phyloP scores from a whole-genome alignment of 441 rosid species.

The Adansonia madagascariensis region DNA sequence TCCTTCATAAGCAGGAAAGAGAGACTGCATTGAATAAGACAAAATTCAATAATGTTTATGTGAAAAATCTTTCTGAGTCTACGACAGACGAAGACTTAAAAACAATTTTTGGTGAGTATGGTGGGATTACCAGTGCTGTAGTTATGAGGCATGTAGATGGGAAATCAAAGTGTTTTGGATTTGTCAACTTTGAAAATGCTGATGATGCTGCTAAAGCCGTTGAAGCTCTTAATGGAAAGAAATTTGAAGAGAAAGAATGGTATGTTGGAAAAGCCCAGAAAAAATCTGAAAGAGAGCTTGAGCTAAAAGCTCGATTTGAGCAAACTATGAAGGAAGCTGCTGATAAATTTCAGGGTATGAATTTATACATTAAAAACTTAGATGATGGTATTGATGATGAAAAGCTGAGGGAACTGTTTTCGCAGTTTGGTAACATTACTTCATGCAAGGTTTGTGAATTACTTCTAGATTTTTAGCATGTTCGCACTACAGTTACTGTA shows the following conservation, averaged over 20 bases:
- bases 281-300: constrained; percentile 65
- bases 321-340: constrained; percentile 62
- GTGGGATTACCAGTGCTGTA: constrained; percentile 61
- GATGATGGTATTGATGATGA: constrained; percentile 66
- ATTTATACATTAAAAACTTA: constrained; percentile 65
- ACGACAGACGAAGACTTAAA: constrained; percentile 64
- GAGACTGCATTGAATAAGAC: constrained; percentile 44
- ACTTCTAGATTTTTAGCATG: background rate
- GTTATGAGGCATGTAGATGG: constrained; percentile 75
- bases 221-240: constrained; percentile 64
- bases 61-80: constrained; percentile 62
- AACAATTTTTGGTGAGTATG: constrained; percentile 60
- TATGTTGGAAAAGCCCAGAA: constrained; percentile 74
- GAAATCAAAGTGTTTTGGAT: constrained; percentile 73
- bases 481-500: background rate
- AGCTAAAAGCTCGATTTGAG: constrained; percentile 58
- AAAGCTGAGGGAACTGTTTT: constrained; percentile 57
- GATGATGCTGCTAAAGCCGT: constrained; percentile 71
- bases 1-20: constrained; percentile 70
- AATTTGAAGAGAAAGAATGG: constrained; percentile 69
- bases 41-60: constrained; percentile 63
- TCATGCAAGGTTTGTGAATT: constrained; percentile 66
- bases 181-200: constrained; percentile 63
- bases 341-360: constrained; percentile 61
- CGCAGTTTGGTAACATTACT: constrained; percentile 59